These are phyloP conservation scores for Fusarium metavorans DNA, from an alignment of 2,329 filamentous ascomycete species.

Conservation along the genomic window DNA sequence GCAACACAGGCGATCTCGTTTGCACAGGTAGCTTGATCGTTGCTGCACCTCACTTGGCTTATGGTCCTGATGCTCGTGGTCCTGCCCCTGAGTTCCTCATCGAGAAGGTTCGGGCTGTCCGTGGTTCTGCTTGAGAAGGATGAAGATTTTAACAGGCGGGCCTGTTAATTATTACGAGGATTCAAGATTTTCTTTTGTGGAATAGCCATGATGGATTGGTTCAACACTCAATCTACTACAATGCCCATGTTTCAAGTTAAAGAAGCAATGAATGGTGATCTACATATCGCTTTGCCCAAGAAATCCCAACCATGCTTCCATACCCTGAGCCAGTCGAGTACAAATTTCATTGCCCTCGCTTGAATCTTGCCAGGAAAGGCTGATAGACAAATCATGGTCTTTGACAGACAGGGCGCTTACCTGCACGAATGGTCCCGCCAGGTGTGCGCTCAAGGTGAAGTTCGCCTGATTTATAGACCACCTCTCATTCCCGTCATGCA, in stretches of 20 bases:
- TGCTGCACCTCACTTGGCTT: conserved; percentile 25
- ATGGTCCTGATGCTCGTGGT: conserved; percentile 13
- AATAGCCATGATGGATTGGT: neutral
- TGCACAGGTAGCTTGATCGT: conserved; percentile 52
- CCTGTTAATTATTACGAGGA: neutral
- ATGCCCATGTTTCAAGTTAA: neutral
- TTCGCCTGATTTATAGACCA: neutral
- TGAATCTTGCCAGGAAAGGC: neutral
- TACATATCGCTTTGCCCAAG: neutral
- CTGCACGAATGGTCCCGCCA: neutral
- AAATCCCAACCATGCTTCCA: neutral
- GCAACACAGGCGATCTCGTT: conserved; percentile 51
- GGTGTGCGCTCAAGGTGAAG: neutral
- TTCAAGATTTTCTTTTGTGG: neutral
- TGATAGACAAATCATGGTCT: neutral
- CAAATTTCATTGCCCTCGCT: neutral
- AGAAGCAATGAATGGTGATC: neutral
- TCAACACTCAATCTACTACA: neutral
- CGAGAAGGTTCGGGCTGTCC: conserved; percentile 26
- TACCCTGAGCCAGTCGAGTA: neutral
- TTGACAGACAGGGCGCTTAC: neutral
- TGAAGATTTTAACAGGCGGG: neutral
- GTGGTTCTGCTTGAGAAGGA: neutral
- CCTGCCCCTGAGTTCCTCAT: conserved; percentile 30
- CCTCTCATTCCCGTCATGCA: neutral